These are phyloP conservation scores for Cryptococcus sp. DNA, from an alignment of 1,284 basidiomycete species.

Conservation along the genomic window DNA sequence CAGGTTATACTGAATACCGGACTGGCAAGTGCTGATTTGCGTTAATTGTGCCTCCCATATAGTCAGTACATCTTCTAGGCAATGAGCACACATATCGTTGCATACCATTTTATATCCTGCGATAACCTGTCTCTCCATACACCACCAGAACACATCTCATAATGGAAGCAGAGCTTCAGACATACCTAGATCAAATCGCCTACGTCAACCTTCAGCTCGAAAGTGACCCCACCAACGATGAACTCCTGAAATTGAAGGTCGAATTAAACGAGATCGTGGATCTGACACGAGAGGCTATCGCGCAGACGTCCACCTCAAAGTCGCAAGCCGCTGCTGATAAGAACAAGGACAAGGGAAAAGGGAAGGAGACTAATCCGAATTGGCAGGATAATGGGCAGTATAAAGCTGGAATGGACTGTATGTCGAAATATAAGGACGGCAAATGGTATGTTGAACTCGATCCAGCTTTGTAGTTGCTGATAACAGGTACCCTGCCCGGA, in stretches of 20 bases:
- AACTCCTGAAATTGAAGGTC: constrained; percentile 62
- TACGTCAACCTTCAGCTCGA: constrained; percentile 84
- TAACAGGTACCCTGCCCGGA: constrained; percentile 76
- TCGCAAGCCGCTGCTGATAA: constrained; percentile 6
- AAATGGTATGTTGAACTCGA: constrained; percentile 53
- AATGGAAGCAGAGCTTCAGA: constrained; percentile 65
- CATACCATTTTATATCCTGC: too few species aligned
- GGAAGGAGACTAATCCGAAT: constrained; percentile 13
- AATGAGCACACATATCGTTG: too few species aligned
- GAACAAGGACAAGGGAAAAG: constrained; percentile 16
- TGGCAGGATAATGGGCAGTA: constrained; percentile 42
- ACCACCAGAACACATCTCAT: neutral
- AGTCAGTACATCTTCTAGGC: too few species aligned
- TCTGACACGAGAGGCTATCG: constrained; percentile 70
- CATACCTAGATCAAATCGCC: constrained; percentile 76
- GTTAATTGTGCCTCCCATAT: too few species aligned
- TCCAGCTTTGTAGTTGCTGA: neutral
- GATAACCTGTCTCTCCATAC: neutral
- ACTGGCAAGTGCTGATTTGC: too few species aligned
- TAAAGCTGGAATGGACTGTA: constrained; percentile 82
- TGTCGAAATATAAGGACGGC: constrained; percentile 87
- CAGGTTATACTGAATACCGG: too few species aligned
- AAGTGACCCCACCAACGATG: constrained; percentile 74
- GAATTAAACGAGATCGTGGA: constrained; percentile 87
- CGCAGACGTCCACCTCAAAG: constrained; percentile 12